A percentile compares a stretch with the other conserved stretches of the same genome.
Evolutionary conservation across 805 yeast genomes (phyloP).

Genomic region (Wickerhamiella azymoides): DNA sequence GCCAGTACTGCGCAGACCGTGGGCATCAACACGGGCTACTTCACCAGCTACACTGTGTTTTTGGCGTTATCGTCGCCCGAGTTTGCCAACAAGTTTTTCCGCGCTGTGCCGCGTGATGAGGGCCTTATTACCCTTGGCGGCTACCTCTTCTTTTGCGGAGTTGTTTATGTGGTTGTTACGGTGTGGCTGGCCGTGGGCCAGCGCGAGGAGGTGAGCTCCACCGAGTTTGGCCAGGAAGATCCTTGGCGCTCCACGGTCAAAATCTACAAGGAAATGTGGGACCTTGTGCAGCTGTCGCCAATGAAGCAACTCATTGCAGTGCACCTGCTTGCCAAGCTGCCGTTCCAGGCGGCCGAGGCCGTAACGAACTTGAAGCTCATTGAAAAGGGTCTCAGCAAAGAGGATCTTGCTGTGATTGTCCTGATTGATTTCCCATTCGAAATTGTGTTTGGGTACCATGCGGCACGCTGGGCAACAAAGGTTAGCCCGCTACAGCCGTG

Average conservation of each 20-base stretch:
- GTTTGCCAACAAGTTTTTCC: constrained; percentile 74
- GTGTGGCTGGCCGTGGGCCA: constrained; percentile 41
- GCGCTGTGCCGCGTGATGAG: constrained; percentile 42
- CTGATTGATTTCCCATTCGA: constrained; percentile 93
- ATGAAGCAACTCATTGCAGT: constrained; percentile 62
- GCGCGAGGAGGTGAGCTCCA: constrained; percentile 51
- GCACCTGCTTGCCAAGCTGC: constrained; percentile 71
- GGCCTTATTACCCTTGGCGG: constrained; percentile 63
- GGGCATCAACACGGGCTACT: constrained; percentile 88
- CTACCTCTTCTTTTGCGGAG: constrained; percentile 69
- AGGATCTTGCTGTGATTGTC: constrained; percentile 85
- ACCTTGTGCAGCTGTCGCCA: constrained; percentile 38
- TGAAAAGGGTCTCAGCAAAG: constrained; percentile 85
- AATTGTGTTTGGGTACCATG: constrained; percentile 85
- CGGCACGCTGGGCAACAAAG: constrained; percentile 88
- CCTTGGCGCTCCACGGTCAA: constrained; percentile 13
- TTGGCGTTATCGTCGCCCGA: constrained; percentile 83
- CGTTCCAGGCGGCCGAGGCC: constrained; percentile 91
- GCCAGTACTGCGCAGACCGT: constrained; percentile 97
- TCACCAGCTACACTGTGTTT: constrained; percentile 80
- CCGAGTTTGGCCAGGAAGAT: constrained; percentile 3
- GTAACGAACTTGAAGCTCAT: constrained; percentile 84
- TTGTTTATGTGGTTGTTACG: constrained; percentile 55
- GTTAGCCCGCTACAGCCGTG: constrained; percentile 61
- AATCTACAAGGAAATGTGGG: constrained; percentile 26